A percentile compares a stretch with the other conserved stretches of the same genome.
Evolutionary conservation across 2,329 filamentous ascomycete genomes (phyloP).

Genomic region (Incumbomyces delicatus): DNA sequence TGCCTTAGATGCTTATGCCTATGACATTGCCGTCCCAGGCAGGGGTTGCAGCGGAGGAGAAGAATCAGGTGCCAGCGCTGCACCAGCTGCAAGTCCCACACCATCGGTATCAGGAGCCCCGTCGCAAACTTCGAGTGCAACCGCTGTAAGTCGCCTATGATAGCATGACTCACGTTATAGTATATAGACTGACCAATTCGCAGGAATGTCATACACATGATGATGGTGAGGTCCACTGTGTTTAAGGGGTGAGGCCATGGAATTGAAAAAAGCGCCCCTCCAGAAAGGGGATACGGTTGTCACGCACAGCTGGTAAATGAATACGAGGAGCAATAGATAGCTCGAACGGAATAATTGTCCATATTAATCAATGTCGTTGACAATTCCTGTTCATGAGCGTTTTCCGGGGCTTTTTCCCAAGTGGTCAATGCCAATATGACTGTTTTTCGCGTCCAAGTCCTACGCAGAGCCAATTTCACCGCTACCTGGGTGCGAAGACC

Average conservation of each 20-base stretch:
- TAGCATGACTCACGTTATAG: constrained; percentile 7
- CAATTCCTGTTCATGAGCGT: too few species aligned
- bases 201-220: constrained; percentile 35
- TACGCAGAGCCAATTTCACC: too few species aligned
- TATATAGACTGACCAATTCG: constrained; percentile 7
- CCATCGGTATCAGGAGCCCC: background rate
- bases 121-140: constrained; percentile 19
- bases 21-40: constrained; percentile 54
- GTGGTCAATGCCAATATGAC: too few species aligned
- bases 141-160: constrained; percentile 20
- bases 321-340: too few species aligned
- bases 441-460: too few species aligned
- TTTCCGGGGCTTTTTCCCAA: too few species aligned
- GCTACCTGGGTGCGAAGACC: too few species aligned
- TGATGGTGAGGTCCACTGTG: constrained; percentile 32
- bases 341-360: too few species aligned
- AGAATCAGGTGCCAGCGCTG: constrained; percentile 7
- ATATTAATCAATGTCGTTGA: too few species aligned
- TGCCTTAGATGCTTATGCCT: constrained; percentile 56
- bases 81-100: constrained; percentile 6
- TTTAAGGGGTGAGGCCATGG: constrained; percentile 14
- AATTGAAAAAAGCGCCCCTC: background rate
- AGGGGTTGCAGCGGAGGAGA: constrained; percentile 47
- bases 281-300: too few species aligned
- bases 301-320: too few species aligned